Percentiles rank a stretch among this genome's conserved stretches.
Conservation (phyloP, 352 stramenopile genomes). For the Phytophthora melonis region DNA sequence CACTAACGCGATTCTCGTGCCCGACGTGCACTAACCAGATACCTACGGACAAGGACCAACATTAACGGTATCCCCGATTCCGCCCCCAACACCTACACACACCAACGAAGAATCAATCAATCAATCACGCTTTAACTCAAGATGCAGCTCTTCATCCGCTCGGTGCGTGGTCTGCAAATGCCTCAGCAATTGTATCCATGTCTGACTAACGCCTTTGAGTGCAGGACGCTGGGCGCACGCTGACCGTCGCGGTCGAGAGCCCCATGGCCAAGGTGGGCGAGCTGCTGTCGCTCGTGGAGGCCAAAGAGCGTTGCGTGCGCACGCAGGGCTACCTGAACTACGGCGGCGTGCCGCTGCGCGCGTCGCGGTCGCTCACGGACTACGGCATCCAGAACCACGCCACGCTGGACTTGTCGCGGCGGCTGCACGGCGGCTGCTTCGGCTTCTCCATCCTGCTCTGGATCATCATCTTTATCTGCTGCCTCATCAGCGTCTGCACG, state of each 20-base stretch:
- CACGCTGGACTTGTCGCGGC: constrained; percentile 57
- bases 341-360: constrained; percentile 65
- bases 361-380: constrained; percentile 54
- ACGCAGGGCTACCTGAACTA: constrained; percentile 59
- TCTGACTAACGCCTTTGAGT: not conserved
- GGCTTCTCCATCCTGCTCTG: constrained; percentile 78
- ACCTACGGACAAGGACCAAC: not conserved
- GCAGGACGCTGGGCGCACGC: constrained; percentile 51
- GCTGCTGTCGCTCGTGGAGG: constrained; percentile 43
- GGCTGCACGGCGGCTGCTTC: constrained; percentile 74
- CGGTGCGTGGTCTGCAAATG: constrained; percentile 35
- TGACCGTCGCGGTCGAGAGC: constrained; percentile 46
- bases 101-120: too few species aligned
- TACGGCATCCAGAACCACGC: constrained; percentile 78
- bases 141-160: constrained; percentile 82
- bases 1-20: too few species aligned
- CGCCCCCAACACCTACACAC: not conserved
- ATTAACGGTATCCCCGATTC: not conserved
- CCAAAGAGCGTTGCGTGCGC: constrained; percentile 25
- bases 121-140: too few species aligned
- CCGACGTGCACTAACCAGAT: constrained; percentile 9
- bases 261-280: constrained; percentile 46
- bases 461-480: constrained; percentile 82
- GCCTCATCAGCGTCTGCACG: constrained; percentile 75
- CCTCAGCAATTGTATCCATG: not conserved